Percentiles rank a stretch among this genome's conserved stretches.
phyloP scores from a whole-genome alignment of 371 early-diverging fungal genomes.

The Mycotypha africana region DNA sequence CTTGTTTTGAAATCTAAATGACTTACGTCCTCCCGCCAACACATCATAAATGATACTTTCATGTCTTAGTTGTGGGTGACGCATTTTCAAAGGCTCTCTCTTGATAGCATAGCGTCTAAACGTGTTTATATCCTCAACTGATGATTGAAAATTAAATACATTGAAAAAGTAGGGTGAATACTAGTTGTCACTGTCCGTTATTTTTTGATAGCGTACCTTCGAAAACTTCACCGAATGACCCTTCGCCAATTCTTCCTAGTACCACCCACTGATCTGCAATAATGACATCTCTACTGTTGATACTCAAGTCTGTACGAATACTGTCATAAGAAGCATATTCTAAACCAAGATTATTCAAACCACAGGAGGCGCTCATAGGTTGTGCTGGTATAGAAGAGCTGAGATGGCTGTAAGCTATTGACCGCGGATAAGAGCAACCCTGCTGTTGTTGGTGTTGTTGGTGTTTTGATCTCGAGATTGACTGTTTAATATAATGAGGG shows the following conservation, averaged over 20 bases:
- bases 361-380: conserved; percentile 6
- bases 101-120: conserved; percentile 50
- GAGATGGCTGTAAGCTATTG: conserved; percentile 5
- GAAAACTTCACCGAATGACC: conserved; percentile 64
- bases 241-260: conserved; percentile 58
- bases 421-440: conserved; percentile 4
- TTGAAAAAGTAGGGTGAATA: no score
- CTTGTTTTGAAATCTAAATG: no score
- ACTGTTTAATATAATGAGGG: conserved; percentile 16
- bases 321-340: conserved; percentile 27
- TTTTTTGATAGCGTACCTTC: conserved; percentile 46
- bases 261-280: conserved; percentile 51
- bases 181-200: no score
- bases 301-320: conserved; percentile 28
- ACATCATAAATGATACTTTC: conserved; percentile 49
- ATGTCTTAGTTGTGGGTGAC: conserved; percentile 48
- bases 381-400: conserved; percentile 5
- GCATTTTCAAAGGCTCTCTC: conserved; percentile 36
- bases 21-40: conserved; percentile 51
- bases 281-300: conserved; percentile 36
- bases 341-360: conserved; percentile 8
- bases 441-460: neutral
- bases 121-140: conserved; percentile 7
- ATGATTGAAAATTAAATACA: no score
- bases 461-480: conserved; percentile 7